Percentiles rank a stretch among this genome's conserved stretches.
phyloP scores from a whole-genome alignment of 108 stramenopile species.

The Nannochloropsis salina region DNA sequence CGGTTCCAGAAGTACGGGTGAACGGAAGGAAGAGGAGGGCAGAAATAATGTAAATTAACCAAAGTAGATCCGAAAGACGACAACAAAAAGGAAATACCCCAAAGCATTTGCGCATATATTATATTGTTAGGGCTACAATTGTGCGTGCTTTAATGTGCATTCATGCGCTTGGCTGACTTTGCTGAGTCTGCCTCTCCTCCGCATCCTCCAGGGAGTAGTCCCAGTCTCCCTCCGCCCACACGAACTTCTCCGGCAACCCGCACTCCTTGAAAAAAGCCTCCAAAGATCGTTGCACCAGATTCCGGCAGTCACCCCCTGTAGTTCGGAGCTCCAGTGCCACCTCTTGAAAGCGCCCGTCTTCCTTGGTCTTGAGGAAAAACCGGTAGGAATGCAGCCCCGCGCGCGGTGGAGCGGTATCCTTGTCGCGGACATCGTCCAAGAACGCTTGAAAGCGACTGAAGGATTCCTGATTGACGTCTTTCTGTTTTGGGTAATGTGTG shows the following conservation, averaged over 20 bases:
- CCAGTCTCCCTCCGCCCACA: constrained; percentile 16
- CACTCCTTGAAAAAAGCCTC: background rate
- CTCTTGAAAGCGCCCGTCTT: constrained; percentile 1
- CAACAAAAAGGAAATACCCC: no score
- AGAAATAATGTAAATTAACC: no score
- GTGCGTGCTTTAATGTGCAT: no score
- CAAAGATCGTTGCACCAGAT: background rate
- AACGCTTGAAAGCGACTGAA: constrained; percentile 16
- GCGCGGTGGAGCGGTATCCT: constrained; percentile 15
- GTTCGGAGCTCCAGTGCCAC: background rate
- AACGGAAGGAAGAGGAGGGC: no score
- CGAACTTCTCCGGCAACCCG: constrained; percentile 17
- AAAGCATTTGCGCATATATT: no score
- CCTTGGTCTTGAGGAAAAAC: constrained; percentile 12
- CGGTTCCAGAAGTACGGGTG: background rate
- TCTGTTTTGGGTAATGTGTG: constrained; percentile 16
- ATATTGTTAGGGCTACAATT: no score
- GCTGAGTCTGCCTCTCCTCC: background rate
- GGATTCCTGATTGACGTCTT: background rate
- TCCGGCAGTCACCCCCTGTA: background rate
- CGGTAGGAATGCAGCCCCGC: constrained; percentile 10
- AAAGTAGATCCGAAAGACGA: no score
- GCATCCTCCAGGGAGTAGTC: background rate
- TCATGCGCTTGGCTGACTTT: no score
- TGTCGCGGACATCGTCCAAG: background rate